A percentile compares a stretch with the other conserved stretches of the same genome.
Evolutionary conservation across 2,329 filamentous ascomycete genomes (phyloP).

Genomic region (Trichoderma sp.): DNA sequence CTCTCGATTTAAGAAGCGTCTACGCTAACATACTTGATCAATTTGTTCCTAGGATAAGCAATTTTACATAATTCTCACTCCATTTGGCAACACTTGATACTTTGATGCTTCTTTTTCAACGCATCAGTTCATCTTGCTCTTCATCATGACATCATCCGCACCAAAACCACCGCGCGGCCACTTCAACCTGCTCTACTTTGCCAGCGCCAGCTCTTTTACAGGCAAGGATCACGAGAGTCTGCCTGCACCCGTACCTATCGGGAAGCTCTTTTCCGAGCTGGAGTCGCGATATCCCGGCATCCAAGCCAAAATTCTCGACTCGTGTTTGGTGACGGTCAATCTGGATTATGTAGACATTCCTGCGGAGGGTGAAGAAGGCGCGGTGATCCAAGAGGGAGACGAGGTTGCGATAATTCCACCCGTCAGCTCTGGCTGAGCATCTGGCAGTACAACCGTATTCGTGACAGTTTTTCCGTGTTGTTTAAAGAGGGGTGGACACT

Average conservation of each 20-base stretch:
- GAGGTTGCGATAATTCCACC: conserved; percentile 88
- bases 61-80: not conserved
- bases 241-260: conserved; percentile 66
- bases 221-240: conserved; percentile 68
- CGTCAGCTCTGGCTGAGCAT: conserved; percentile 75
- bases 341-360: conserved; percentile 77
- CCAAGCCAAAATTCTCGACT: conserved; percentile 66
- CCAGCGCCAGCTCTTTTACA: conserved; percentile 72
- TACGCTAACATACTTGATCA: conserved; percentile 18
- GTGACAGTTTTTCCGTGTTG: not conserved
- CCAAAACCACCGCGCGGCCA: conserved; percentile 61
- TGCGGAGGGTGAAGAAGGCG: conserved; percentile 41
- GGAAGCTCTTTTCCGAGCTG: conserved; percentile 66
- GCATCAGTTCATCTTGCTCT: not conserved
- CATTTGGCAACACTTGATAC: not conserved
- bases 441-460: not conserved
- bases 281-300: conserved; percentile 74
- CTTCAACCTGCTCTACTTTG: conserved; percentile 84
- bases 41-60: not conserved
- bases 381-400: conserved; percentile 70
- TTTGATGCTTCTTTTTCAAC: not conserved
- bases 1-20: not conserved
- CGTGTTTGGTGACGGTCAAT: conserved; percentile 79
- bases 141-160: conserved; percentile 42
- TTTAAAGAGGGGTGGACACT: not conserved